Conservation (phyloP, 495 filamentous ascomycete genomes). For the Amniculicola lignicola region DNA sequence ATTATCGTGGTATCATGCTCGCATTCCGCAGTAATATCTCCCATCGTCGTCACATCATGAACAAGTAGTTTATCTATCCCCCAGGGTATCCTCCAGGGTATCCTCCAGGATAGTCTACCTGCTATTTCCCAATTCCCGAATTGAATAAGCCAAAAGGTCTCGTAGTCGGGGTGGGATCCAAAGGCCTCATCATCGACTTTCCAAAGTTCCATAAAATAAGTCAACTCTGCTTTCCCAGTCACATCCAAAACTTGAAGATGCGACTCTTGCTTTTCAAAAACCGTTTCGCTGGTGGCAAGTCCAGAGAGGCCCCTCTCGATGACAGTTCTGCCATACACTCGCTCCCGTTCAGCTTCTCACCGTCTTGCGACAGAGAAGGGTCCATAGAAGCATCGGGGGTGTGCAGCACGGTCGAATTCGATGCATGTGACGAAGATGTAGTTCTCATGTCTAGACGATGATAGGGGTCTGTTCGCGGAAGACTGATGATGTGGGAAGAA, state of each 20-base stretch:
- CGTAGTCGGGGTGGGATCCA: too few species aligned
- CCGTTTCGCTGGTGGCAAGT: conserved; percentile 7
- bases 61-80: too few species aligned
- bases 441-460: conserved; percentile 2
- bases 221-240: conserved; percentile 13
- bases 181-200: too few species aligned
- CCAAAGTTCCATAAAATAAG: too few species aligned
- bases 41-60: too few species aligned
- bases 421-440: conserved; percentile 1
- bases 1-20: too few species aligned
- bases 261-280: conserved; percentile 27
- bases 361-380: neutral
- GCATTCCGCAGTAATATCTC: too few species aligned
- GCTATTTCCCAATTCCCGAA: too few species aligned
- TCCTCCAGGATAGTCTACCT: too few species aligned
- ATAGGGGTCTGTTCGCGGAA: conserved; percentile 11
- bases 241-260: conserved; percentile 33
- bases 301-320: neutral
- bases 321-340: neutral
- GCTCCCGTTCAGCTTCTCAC: conserved; percentile 6
- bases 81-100: too few species aligned
- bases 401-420: conserved; percentile 9
- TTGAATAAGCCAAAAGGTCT: too few species aligned
- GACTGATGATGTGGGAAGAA: conserved; percentile 22
- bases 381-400: neutral